Evolutionary conservation across 2,329 filamentous ascomycete species (phyloP).

Genomic region (Colletotrichum magnum): DNA sequence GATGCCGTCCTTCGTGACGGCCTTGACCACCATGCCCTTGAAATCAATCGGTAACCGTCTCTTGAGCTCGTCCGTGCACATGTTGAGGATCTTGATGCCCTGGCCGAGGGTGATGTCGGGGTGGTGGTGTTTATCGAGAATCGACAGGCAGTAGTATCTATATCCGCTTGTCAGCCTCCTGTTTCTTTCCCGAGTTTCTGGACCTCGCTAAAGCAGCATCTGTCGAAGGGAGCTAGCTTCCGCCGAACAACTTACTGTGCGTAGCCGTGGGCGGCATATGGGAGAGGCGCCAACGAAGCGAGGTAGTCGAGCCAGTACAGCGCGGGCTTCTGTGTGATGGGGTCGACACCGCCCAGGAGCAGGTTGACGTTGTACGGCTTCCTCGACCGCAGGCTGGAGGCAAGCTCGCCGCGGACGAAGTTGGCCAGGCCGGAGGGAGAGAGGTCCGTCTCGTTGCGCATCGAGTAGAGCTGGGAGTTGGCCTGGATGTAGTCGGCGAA

Average conservation of each 20-base stretch:
- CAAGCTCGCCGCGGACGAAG: constrained; percentile 95
- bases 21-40: constrained; percentile 96
- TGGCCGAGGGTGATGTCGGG: constrained; percentile 91
- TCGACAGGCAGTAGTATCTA: constrained; percentile 97
- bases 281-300: constrained; percentile 87
- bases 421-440: constrained; percentile 89
- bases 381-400: constrained; percentile 88
- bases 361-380: constrained; percentile 98
- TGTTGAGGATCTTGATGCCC: constrained; percentile 90
- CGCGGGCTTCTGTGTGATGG: constrained; percentile 90
- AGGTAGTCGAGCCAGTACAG: constrained; percentile 99
- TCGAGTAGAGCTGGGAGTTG: constrained; percentile 97
- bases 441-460: constrained; percentile 96
- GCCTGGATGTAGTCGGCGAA: constrained; percentile 99
- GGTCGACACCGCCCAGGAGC: constrained; percentile 92
- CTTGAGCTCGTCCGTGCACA: constrained; percentile 98
- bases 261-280: constrained; percentile 98
- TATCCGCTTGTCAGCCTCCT: constrained; percentile 43
- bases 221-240: constrained; percentile 42
- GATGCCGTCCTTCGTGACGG: constrained; percentile 94
- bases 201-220: constrained; percentile 14
- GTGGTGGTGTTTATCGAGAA: constrained; percentile 98
- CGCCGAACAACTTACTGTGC: constrained; percentile 79
- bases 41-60: constrained; percentile 97
- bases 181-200: neutral